Base-by-base conservation (phyloP, 768 basidiomycete species). In the Coprinopsis marcescibilis region DNA sequence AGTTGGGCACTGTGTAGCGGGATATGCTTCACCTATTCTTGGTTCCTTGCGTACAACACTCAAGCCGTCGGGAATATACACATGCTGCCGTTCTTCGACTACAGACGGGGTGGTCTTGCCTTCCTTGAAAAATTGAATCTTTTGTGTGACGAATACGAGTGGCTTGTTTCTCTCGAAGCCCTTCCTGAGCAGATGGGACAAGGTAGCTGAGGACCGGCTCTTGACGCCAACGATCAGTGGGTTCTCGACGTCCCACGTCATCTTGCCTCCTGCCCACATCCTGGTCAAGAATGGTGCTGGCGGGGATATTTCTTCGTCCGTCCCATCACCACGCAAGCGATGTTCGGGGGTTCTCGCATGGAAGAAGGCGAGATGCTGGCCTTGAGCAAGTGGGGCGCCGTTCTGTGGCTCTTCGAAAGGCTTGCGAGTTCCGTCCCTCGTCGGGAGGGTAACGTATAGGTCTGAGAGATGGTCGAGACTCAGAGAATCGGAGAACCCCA, bases 221-320 rank as follows among this genome's bases (percentile, higher is more conserved):
- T 57, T 69, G 37, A 72, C 66, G 10, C 85, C 86, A 25, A 82
- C 67, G 34, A 70, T 53, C 50, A 89, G 60, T 0, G 75, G 73
- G 27, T 63, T 60, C 24, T 58, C 45, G 38, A 63, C 52, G 54
- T 79, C 71, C 84, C 84, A 89, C 21, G 63, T 66, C 59, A 89
- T 80, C 55, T 64, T 73, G 2, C 86, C 87, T 17, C 82, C 75
- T 2, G 83, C 85, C 85, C 86, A 89, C 87, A 89, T 89, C n/a
- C 86, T 69, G 47, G 81, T 72, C 21, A 78, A 76, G 64, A 85
- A 88, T 2, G 85, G 85, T 41, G 73, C 67, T 0, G 86, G 86
- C 1, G 86, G 84, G 53, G 80, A 80, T 43, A 85, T 80, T 39
- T 82, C 78, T 1, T 75, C 70, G 43, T 86, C 85, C 11, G 85